Base-by-base conservation (phyloP, 2,329 filamentous ascomycete species). In the Neonectria ditissima region DNA sequence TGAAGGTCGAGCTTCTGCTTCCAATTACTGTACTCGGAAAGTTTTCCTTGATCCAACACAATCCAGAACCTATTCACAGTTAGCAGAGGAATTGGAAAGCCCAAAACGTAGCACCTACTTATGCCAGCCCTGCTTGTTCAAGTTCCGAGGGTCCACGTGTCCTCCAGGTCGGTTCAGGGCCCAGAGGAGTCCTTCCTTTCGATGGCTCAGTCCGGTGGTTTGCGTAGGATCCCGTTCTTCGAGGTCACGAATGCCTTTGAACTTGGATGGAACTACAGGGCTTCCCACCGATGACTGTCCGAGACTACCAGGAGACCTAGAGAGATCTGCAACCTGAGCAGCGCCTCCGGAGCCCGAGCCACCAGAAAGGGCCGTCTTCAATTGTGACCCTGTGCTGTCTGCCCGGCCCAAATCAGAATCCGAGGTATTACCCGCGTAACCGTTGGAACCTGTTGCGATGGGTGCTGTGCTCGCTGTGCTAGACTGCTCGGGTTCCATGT, bases 21-120 rank as follows among this genome's bases (percentile, higher is more conserved):
- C 96, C 96, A 99, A 78, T 99, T 98, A 77, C 94, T 97, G 80
- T 99, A 99, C 76, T 99, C 96, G 1, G 95, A 97, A 16, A 99
- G 85, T 77, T 96, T 97, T 24, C 96, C 96, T 79, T 97, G 94
- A 76, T 98, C 97, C 47, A 99, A 85, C 2, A 99, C 96, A 68
- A 99, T 97, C 96, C 96, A 99, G 80, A 98, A 99, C 76, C 94
- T 97, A 72, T 41, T n/a, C 16, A 30, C 52, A 22, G 51, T 74
- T 60, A 75, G 73, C 39, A 45, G 24, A 45, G 28, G 4, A 7
- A 37, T 34, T 30, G 13, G n/a, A 3, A 22, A 10, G 20, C 34
- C 18, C 34, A 39, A 9, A 16, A 26, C 5, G 11, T 8, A 10
- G 16, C 53, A 86, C 91, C 81, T 83, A 97, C 92, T 99, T 99